Base-by-base conservation (phyloP, 345 rosid species). In the Moricandia arvensis region DNA sequence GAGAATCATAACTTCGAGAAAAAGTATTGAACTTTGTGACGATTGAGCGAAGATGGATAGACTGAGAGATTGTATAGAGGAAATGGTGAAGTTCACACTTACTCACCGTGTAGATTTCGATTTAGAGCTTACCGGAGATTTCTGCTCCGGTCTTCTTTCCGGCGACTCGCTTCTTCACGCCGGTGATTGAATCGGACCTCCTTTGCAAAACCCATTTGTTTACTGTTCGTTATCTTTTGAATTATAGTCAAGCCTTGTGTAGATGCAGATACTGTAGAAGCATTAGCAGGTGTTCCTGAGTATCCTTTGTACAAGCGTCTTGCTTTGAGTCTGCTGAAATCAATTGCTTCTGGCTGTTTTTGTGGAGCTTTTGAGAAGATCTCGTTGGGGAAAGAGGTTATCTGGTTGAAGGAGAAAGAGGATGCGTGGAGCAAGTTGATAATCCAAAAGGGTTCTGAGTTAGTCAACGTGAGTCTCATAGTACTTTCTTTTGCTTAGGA, bases 271-370 rank as follows among this genome's bases (percentile, higher is more conserved):
- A 69, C n/a, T 70, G 77, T 73, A 43, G 86, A 68, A 62, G 59
- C 71, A 41, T 74, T 57, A 13, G 24, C 29, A 55, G 91, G 91
- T 71, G 91, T 83, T 60, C 87, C 84, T 30, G 18, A 27, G 0
- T 79, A 78, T 66, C 93, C 96, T 65, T 67, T 90, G 64, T 81
- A 78, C 85, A 83, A 74, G 74, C 75, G 75, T 66, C 76, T 90
- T 7, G 87, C 87, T 53, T 83, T 75, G 8, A 85, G 81, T 30
- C 18, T 90, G 65, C 16, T 77, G 63, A 80, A 80, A 4, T 86
- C 85, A 6, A 58, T 86, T 63, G 69, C 9, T 73, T 84, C 66
- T 38, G 80, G 83, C 29, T 75, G 33, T n/a, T 72, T 84, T 24
- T 63, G 69, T 62, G 59, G 62, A 63, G 37, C 70, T 8, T 78